These are phyloP conservation scores for Fraxinus ornus DNA, from an alignment of 305 asterid species.

Conservation along the genomic window DNA sequence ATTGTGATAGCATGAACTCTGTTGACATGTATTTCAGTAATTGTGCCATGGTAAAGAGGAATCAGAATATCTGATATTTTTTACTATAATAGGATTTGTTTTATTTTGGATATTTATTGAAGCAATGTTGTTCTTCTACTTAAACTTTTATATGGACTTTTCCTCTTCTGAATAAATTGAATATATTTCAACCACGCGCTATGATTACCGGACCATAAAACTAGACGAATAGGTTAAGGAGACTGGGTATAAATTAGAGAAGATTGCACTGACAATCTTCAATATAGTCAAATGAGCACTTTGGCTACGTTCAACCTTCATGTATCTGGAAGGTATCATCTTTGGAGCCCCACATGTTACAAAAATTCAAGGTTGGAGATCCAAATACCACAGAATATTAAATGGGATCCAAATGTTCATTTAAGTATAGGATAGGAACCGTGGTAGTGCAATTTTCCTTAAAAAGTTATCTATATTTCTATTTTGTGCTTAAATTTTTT, in stretches of 20 bases:
- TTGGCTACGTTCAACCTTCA: not conserved
- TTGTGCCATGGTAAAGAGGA: not conserved
- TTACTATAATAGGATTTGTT: not conserved
- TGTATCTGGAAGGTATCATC: not conserved
- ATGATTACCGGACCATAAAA: not conserved
- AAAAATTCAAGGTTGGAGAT: not conserved
- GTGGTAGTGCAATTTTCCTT: not conserved
- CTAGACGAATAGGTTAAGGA: conserved; percentile 8
- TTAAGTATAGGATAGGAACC: not conserved
- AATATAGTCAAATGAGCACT: not conserved
- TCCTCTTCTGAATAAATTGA: not conserved
- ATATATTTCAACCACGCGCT: not conserved
- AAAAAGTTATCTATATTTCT: not conserved
- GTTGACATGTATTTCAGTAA: not conserved
- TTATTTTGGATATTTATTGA: not conserved
- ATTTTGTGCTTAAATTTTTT: not conserved
- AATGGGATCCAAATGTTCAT: not conserved
- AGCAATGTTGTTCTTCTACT: not conserved
- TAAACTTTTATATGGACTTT: not conserved
- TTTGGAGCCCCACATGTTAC: not conserved
- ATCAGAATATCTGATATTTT: not conserved
- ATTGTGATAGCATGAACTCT: not conserved
- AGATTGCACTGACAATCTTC: not conserved
- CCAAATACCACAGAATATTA: not conserved
- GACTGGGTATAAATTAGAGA: not conserved